phyloP scores from a whole-genome alignment of 2,329 filamentous ascomycete genomes.

The Fusarium aywerte region DNA sequence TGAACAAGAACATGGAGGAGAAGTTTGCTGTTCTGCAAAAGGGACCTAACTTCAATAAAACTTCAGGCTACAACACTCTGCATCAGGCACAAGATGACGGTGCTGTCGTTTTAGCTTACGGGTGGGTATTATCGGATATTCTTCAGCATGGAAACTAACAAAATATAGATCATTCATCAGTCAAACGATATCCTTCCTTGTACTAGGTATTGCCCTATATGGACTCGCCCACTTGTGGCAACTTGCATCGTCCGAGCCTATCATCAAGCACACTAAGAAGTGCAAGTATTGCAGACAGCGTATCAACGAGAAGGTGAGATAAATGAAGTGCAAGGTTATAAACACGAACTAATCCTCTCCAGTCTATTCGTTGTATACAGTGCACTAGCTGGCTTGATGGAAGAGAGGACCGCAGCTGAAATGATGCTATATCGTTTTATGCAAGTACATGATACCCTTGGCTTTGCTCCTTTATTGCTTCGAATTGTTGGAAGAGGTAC shows the following conservation, averaged over 20 bases:
- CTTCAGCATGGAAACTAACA: not conserved
- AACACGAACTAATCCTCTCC: slow-evolving; percentile 9
- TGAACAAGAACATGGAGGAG: slow-evolving; percentile 77
- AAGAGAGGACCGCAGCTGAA: slow-evolving; percentile 54
- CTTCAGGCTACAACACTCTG: slow-evolving; percentile 74
- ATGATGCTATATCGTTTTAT: not conserved
- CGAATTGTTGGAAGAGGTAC: not conserved
- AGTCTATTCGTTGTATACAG: slow-evolving; percentile 60
- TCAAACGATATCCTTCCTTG: slow-evolving; percentile 72
- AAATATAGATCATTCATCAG: slow-evolving; percentile 66
- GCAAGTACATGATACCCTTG: slow-evolving; percentile 19
- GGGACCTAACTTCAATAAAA: slow-evolving; percentile 64
- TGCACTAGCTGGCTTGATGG: slow-evolving; percentile 65
- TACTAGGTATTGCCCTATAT: slow-evolving; percentile 74
- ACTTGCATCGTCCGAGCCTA: slow-evolving; percentile 69
- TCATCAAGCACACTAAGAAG: slow-evolving; percentile 76
- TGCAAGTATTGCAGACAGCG: slow-evolving; percentile 74
- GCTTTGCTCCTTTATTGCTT: not conserved
- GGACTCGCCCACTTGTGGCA: slow-evolving; percentile 71
- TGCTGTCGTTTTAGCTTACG: slow-evolving; percentile 77
- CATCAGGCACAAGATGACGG: slow-evolving; percentile 75
- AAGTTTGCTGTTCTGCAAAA: slow-evolving; percentile 74
- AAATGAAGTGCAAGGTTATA: no score
- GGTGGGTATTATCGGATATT: slow-evolving; percentile 54
- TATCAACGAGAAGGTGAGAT: slow-evolving; percentile 69